Base-by-base conservation (phyloP, 2,329 filamentous ascomycete species). In the Calonectria pteridis region DNA sequence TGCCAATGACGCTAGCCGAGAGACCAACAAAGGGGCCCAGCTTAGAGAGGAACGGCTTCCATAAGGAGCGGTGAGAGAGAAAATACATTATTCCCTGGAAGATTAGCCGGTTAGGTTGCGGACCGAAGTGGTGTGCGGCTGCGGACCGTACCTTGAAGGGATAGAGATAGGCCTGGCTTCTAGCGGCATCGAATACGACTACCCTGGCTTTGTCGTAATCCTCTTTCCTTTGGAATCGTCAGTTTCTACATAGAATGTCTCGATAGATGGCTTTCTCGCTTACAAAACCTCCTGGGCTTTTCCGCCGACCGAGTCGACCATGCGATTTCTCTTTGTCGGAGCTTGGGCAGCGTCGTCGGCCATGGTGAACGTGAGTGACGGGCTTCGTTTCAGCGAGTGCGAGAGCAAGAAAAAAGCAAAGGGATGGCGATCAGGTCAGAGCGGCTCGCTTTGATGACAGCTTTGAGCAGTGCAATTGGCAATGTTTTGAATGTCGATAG, bases 121-220 rank as follows among this genome's bases (percentile, higher is more conserved):
- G 16, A 11, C 20, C 20, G 46, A 51, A 53, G 49, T 49, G 71
- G 50, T 29, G 37, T n/a, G 31, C n/a, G 31, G 49, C 13, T 63
- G 26, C 55, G 20, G 23, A 26, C 67, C 74, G 37, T 82, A 90
- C 89, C 87, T 90, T 95, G 84, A 98, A 89, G 31, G 96, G 96
- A 84, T 98, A 98, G 76, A 97, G 84, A 82, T 97, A 98, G 29
- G 95, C 91, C 64, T 92, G 91, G 76, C 95, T 98, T 79, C 89
- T 91, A 66, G 92, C 91, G 37, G 95, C 94, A 80, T 95, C 91
- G 50, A 89, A 85, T 51, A 94, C 88, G 46, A 95, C 87, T 20
- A 84, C 84, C 77, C 88, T 91, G 69, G 94, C 90, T 76, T 92
- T 91, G 74, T 91, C 88, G 71, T 93, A 92, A 81, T 98, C 96